Percentiles rank a stretch among this genome's conserved stretches.
phyloP scores from a whole-genome alignment of 2,329 filamentous ascomycete species.

The Colletotrichum godetiae region DNA sequence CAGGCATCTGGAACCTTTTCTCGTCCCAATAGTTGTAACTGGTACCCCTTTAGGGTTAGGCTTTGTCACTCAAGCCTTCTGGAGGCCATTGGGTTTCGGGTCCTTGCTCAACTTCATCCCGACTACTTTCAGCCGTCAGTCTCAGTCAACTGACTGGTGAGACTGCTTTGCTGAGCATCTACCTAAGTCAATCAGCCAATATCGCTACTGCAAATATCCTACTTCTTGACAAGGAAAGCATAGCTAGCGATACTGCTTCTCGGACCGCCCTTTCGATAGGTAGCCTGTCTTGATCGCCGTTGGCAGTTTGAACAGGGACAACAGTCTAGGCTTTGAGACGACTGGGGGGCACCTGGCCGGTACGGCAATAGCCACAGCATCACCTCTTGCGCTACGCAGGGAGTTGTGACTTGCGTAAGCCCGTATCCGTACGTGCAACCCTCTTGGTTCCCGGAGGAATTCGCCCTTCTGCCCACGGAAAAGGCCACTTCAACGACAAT shows the following conservation, averaged over 20 bases:
- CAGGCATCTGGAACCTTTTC: conserved; percentile 20
- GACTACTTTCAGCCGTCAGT: conserved; percentile 2
- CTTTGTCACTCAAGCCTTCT: conserved; percentile 10
- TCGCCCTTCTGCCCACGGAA: background rate
- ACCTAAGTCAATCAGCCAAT: background rate
- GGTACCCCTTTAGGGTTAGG: background rate
- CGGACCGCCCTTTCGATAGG: background rate
- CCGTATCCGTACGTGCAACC: background rate
- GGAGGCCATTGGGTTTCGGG: background rate
- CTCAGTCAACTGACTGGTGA: background rate
- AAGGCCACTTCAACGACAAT: conserved; percentile 33
- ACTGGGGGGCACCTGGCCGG: conserved; percentile 27
- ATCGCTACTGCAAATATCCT: background rate
- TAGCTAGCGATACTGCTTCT: background rate
- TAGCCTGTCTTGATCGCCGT: conserved; percentile 3
- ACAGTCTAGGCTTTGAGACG: conserved; percentile 17
- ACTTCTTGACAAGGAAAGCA: background rate
- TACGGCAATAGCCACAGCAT: conserved; percentile 21
- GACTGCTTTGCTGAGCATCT: background rate
- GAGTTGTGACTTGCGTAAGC: conserved; percentile 3
- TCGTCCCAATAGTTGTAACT: conserved; percentile 16
- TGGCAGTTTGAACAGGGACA: conserved; percentile 14
- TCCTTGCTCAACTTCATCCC: conserved; percentile 15
- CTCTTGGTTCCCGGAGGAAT: background rate
- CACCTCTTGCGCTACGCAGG: conserved; percentile 23